Evolutionary conservation across 441 rosid species (phyloP).

Genomic region (Arabidopsis lyrata): DNA sequence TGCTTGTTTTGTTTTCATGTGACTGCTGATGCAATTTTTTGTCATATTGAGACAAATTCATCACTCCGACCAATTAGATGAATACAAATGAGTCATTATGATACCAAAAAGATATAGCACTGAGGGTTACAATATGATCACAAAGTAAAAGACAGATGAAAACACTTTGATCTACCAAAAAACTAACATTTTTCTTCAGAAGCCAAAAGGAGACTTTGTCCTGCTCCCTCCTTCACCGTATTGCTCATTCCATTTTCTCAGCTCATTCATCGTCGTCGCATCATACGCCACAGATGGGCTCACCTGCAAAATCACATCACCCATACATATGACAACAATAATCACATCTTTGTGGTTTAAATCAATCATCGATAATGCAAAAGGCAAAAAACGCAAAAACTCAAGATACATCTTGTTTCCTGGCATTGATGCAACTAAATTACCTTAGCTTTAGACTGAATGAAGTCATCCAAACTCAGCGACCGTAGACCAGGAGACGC

Average conservation of each 20-base stretch:
- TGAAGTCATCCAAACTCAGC: slow-evolving; percentile 77
- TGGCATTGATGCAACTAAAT: slow-evolving; percentile 12
- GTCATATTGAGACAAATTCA: too few relatives aligned
- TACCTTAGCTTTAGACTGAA: slow-evolving; percentile 85
- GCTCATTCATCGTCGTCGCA: slow-evolving; percentile 90
- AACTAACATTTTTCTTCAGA: slow-evolving; percentile 38
- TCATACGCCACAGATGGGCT: slow-evolving; percentile 93
- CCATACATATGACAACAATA: slow-evolving; percentile 25
- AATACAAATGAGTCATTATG: too few relatives aligned
- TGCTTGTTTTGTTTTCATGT: neutral
- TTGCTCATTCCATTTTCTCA: slow-evolving; percentile 97
- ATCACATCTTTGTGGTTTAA: slow-evolving; percentile 20
- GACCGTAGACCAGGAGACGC: slow-evolving; percentile 56
- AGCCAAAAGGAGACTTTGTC: slow-evolving; percentile 82
- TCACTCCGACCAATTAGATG: too few relatives aligned
- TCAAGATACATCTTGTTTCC: neutral
- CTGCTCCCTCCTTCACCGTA: slow-evolving; percentile 97
- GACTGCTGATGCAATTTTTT: too few relatives aligned
- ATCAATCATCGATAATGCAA: neutral
- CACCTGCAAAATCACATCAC: slow-evolving; percentile 57
- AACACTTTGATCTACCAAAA: slow-evolving; percentile 24
- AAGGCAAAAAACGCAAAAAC: neutral
- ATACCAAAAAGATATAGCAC: slow-evolving; percentile 4
- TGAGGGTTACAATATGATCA: slow-evolving; percentile 23
- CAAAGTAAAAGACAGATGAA: neutral